Base-by-base conservation (phyloP, 306 rosid species). In the Cicer chorassanicum region DNA sequence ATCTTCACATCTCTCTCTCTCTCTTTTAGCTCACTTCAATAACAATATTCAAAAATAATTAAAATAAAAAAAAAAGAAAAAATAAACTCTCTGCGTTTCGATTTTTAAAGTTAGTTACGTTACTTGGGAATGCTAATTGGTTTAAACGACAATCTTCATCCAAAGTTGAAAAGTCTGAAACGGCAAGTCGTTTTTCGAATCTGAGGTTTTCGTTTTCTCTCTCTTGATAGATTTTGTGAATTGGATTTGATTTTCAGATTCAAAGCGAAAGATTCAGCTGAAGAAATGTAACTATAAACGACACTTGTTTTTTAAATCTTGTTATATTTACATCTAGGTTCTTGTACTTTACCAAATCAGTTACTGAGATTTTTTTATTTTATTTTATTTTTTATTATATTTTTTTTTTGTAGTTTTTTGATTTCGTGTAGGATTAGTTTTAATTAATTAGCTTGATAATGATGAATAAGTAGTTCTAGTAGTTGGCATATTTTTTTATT, bases 401-500 rank as follows among this genome's bases (percentile, higher is more conserved):
- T 18, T 53, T 43, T 14, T 53, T 36, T 43, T 14, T 53, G 46
- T 8, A 10, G 1, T 50, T 54, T 41, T 21, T 9, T 1, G 41
- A 56, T 10, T 66, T 72, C 2, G 1, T 51, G 29, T 46, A 14
- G 57, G 11, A 24, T 41, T 63, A 53, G 29, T 64, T 34, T 63
- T 50, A 3, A 50, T 48, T 50, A 19, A 16, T 38, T 9, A 50
- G 64, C 51, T 75, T 74, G 42, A 38, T 38, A 19, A 12, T 61
- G 61, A 73, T 60, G 70, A 73, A 56, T 3, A 72, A 56, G 29
- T 72, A 41, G 43, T 29, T 72, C 4, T 66, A 21, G 7, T 4
- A 15, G 21, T 24, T 67, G 16, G 18, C 18, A 7, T 18, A 6
- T 41, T 7, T 55, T 72, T 21, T 55, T 16, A 2, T 9, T 49